A percentile compares a stretch with the other conserved stretches of the same genome.
phyloP scores from a whole-genome alignment of 1,284 basidiomycete genomes.

The Gomphus bonarii region DNA sequence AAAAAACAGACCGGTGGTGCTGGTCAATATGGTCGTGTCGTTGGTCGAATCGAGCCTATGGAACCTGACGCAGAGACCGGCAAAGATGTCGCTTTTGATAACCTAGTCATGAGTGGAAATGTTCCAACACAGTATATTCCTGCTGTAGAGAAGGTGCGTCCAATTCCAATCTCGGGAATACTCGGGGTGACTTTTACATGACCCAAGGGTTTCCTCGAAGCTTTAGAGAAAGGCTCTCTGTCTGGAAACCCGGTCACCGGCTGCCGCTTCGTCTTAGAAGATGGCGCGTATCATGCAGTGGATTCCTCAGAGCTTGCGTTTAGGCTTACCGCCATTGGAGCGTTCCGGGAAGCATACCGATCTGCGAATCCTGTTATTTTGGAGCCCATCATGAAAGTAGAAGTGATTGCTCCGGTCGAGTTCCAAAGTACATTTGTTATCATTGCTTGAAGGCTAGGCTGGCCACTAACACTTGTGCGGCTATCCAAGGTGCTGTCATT shows the following conservation, averaged over 20 bases:
- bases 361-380: conserved; percentile 76
- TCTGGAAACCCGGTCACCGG: conserved; percentile 87
- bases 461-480: not conserved
- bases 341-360: conserved; percentile 86
- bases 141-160: conserved; percentile 80
- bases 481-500: conserved; percentile 66
- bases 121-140: conserved; percentile 91
- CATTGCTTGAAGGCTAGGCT: not conserved
- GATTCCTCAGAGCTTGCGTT: conserved; percentile 98
- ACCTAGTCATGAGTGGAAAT: conserved; percentile 84
- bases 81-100: conserved; percentile 85
- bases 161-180: not conserved
- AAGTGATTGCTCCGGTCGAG: conserved; percentile 92
- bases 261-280: conserved; percentile 82
- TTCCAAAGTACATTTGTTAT: conserved; percentile 70
- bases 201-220: conserved; percentile 85
- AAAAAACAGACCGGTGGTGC: conserved; percentile 99
- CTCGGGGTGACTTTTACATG: not conserved
- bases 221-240: conserved; percentile 84
- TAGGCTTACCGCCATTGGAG: conserved; percentile 81
- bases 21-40: conserved; percentile 92
- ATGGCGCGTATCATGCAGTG: conserved; percentile 90
- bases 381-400: conserved; percentile 98
- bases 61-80: conserved; percentile 68
- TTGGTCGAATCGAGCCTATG: conserved; percentile 91